Base-by-base conservation (phyloP, 1,284 basidiomycete genomes). In the Microbotryum intermedium region DNA sequence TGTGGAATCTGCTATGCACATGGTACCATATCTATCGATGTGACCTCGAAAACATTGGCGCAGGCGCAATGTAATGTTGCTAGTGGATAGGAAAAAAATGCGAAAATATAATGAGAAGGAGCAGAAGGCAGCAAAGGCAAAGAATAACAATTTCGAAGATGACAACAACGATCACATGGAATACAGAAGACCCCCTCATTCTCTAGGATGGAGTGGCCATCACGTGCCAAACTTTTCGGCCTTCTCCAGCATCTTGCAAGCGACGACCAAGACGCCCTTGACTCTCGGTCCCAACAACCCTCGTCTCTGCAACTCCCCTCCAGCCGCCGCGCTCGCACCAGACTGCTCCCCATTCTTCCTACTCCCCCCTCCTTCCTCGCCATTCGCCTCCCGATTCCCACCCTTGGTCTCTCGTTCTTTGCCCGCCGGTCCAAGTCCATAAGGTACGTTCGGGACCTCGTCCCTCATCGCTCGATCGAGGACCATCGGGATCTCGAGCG, bases 401-500 rank as follows among this genome's bases (percentile, higher is more conserved):
- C 46, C 7, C 8, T 25, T 28, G 7, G 48, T 25, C 48, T 20
- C 18, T 29, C 48, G 48, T 20, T 28, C 18, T 2, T 28, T 21
- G 7, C 25, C 16, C 16, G 13, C 10, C 21, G 47, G 53, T 43
- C 21, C 18, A 28, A 51, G 52, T 45, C 25, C 23, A 44, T 23
- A 16, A 20, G 20, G 34, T 13, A 20, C 13, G 30, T 18, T 44
- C 49, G 53, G 16, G 28, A 44, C 60, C 20, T 71, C 68, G 48
- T 69, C 71, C 51, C 72, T 67, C 66, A 90, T 78, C 0, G 86
- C 87, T 50, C 77, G 79, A 71, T 90, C 88, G 26, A 91, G 79
- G 1, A 82, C 84, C 65, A 90, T 80, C 4, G 88, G 88, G 9
- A 90, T 81, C 57, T 79, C 81, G 59, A 91, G 79, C 16, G 87